These are phyloP conservation scores for Crithidia fasciculata DNA, from an alignment of 208 protist species.

Conservation along the genomic window DNA sequence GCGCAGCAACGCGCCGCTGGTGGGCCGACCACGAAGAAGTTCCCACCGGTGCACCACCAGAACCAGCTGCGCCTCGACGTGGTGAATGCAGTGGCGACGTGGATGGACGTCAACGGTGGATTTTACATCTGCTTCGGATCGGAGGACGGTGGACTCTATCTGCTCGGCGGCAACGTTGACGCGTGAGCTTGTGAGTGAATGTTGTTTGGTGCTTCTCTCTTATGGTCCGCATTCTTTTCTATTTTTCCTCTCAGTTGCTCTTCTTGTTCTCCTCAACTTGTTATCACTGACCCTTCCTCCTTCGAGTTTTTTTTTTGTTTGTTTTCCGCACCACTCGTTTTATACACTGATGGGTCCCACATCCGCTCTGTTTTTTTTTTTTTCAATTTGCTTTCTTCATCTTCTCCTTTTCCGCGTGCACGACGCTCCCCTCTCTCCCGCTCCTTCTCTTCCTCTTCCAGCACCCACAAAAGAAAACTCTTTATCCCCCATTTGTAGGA, in stretches of 20 bases:
- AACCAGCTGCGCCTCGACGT: constrained; percentile 58
- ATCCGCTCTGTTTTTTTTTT: not conserved
- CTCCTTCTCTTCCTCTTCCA: constrained; percentile 11
- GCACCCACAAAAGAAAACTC: not conserved
- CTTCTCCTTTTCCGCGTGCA: constrained; percentile 5
- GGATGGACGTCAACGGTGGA: constrained; percentile 45
- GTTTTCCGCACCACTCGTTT: not conserved
- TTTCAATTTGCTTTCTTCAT: constrained; percentile 2
- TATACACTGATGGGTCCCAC: no score
- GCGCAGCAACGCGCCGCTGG: constrained; percentile 19
- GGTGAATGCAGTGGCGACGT: constrained; percentile 71
- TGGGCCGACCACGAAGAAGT: not conserved
- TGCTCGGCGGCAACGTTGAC: constrained; percentile 39
- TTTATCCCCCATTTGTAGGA: no score
- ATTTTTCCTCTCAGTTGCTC: not conserved
- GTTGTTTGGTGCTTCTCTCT: no score
- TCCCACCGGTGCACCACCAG: constrained; percentile 31
- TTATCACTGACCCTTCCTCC: not conserved
- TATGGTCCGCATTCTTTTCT: no score
- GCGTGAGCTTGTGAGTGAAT: not conserved
- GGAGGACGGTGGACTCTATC: constrained; percentile 57
- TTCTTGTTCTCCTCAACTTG: not conserved
- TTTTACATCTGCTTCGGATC: constrained; percentile 57
- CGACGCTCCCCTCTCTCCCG: constrained; percentile 10
- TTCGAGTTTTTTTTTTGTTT: not conserved